Base-by-base conservation (phyloP, 495 filamentous ascomycete species). In the Trichoderma reesei region DNA sequence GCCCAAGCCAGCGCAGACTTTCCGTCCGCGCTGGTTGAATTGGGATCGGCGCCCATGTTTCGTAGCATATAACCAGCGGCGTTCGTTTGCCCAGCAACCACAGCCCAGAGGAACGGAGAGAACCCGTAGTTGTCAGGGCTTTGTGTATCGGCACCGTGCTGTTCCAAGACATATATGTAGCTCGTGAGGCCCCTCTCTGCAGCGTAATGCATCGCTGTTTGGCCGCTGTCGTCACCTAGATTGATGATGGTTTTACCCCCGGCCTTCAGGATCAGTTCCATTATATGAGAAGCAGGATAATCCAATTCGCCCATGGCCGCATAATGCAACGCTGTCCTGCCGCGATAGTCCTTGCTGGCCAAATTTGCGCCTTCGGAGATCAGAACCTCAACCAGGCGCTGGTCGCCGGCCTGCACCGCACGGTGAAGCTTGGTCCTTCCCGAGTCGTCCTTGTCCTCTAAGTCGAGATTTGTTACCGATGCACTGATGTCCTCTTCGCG, bases 171-270 rank as follows among this genome's bases (percentile, higher is more conserved):
- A n/a, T n/a, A n/a, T n/a, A n/a, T n/a, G n/a, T n/a, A n/a, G n/a
- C n/a, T n/a, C n/a, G n/a, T n/a, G n/a, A n/a, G 63, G 65, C 59
- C 65, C 65, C 26, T 70, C 63, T 68, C 64, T 39, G 68, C 65
- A 68, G 71, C 71, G 69, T 71, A 74, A 72, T 74, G 72, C 66
- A 74, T 42, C 20, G 72, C 51, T 51, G 71, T 70, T 65, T 72
- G 71, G 65, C 69, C 69, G 61, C 67, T 63, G n/a, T 71, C 62
- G 62, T 73, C 70, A 41, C 66, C 60, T 20, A 63, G 59, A 67
- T 70, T 62, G 16, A 44, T 65, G 64, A 63, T 63, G 33, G 65
- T 59, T 60, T 64, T 65, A 64, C 39, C 67, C 37, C 59, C 66
- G 16, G 62, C 59, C 1, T 3, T 3, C 38, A 39, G 38, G 2